phyloP scores from a whole-genome alignment of 2,329 filamentous ascomycete genomes.

The Sphaerulina musiva region DNA sequence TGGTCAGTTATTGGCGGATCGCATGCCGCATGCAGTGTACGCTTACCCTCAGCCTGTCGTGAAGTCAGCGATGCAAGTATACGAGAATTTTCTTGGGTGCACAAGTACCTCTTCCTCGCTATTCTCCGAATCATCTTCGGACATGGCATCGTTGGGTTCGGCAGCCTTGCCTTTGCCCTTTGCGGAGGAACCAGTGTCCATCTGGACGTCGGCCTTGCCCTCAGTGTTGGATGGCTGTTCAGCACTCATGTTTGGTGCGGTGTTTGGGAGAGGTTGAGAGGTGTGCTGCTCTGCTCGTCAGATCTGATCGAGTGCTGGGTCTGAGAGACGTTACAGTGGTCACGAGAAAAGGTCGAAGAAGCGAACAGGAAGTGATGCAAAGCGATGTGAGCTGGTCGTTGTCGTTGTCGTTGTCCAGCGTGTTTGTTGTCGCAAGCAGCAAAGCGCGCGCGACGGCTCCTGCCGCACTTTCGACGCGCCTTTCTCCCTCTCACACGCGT shows the following conservation, averaged over 20 bases:
- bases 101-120: conserved; percentile 34
- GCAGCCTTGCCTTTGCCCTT: conserved; percentile 87
- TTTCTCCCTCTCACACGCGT: neutral
- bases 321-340: neutral
- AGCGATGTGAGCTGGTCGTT: neutral
- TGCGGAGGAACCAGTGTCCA: conserved; percentile 40
- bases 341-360: neutral
- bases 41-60: conserved; percentile 14
- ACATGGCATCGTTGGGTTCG: conserved; percentile 49
- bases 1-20: neutral
- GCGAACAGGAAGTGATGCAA: too few relatives aligned
- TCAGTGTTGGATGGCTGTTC: conserved; percentile 22
- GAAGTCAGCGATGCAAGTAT: neutral
- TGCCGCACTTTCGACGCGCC: conserved; percentile 6
- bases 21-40: neutral
- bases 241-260: conserved; percentile 24
- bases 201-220: conserved; percentile 33
- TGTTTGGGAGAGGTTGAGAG: neutral
- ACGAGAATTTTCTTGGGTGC: neutral
- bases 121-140: conserved; percentile 41
- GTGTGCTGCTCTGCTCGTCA: neutral
- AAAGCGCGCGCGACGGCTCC: neutral
- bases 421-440: conserved; percentile 1
- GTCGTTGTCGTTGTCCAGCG: conserved; percentile 5
- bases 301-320: neutral